phyloP scores from a whole-genome alignment of 352 stramenopile genomes.

The Pythium folliculosum region DNA sequence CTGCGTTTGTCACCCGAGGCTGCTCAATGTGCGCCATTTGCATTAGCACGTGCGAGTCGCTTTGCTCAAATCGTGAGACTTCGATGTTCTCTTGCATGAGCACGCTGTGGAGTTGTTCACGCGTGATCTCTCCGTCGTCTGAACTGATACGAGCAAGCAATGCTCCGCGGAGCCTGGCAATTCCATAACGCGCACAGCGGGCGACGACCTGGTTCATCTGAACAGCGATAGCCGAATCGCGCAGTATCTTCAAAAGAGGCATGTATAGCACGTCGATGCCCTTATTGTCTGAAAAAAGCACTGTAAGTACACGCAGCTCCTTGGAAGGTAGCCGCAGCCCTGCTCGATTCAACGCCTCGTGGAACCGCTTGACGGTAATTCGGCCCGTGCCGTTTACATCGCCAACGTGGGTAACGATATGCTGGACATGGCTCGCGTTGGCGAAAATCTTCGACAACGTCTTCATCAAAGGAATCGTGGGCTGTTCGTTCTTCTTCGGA shows the following conservation, averaged over 20 bases:
- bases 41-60: constrained; percentile 43
- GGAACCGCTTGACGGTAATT: constrained; percentile 51
- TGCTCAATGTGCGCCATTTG: constrained; percentile 21
- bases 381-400: constrained; percentile 47
- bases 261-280: constrained; percentile 55
- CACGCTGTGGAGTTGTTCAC: constrained; percentile 43
- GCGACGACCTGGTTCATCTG: constrained; percentile 30
- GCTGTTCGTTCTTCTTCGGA: constrained; percentile 30
- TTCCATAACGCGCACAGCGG: constrained; percentile 43
- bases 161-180: constrained; percentile 42
- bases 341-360: constrained; percentile 39
- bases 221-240: constrained; percentile 29
- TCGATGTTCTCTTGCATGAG: constrained; percentile 40
- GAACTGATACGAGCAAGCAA: constrained; percentile 38
- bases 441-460: constrained; percentile 33
- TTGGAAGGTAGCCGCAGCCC: constrained; percentile 38
- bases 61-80: constrained; percentile 33
- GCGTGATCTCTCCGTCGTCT: constrained; percentile 41
- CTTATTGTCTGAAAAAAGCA: constrained; percentile 48
- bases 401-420: constrained; percentile 44
- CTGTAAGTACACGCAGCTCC: constrained; percentile 47
- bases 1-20: neutral
- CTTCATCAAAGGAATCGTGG: constrained; percentile 31
- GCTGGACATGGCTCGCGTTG: constrained; percentile 33
- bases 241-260: constrained; percentile 42